Evolutionary conservation across 202 grass and related monocot genomes (phyloP).

Genomic region (Hordeum pubiflorum): DNA sequence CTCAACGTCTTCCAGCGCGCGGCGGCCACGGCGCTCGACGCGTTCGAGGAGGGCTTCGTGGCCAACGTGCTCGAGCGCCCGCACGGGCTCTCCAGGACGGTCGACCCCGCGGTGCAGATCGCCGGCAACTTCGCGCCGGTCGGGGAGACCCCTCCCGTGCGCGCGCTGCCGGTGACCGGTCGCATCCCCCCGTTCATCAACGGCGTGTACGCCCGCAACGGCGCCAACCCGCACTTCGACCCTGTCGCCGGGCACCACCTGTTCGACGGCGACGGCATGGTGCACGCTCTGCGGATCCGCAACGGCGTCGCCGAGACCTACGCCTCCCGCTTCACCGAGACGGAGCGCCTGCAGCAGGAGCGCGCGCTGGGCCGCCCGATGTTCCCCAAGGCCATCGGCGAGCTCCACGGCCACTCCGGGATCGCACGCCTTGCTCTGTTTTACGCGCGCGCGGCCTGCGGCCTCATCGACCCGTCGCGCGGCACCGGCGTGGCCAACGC

Average conservation of each 20-base stretch:
- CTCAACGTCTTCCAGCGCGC: slow-evolving; percentile 55
- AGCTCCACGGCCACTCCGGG: slow-evolving; percentile 76
- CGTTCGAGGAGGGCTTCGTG: slow-evolving; percentile 62
- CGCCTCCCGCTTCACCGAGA: slow-evolving; percentile 62
- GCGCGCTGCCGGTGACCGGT: slow-evolving; percentile 24
- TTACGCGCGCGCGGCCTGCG: slow-evolving; percentile 51
- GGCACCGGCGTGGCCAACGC: slow-evolving; percentile 83
- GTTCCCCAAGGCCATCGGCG: slow-evolving; percentile 80
- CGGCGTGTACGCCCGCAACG: slow-evolving; percentile 77
- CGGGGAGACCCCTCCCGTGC: slow-evolving; percentile 33
- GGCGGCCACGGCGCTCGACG: slow-evolving; percentile 46
- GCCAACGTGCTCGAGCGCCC: slow-evolving; percentile 40
- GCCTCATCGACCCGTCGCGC: slow-evolving; percentile 38
- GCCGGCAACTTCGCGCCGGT: slow-evolving; percentile 78
- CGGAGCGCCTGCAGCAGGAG: slow-evolving; percentile 55
- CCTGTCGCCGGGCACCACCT: slow-evolving; percentile 76
- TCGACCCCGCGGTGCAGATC: slow-evolving; percentile 64
- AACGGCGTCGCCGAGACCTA: slow-evolving; percentile 49
- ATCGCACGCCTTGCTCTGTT: slow-evolving; percentile 64
- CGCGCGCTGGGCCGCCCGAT: slow-evolving; percentile 34
- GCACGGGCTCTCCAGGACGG: slow-evolving; percentile 41
- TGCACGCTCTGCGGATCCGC: slow-evolving; percentile 53
- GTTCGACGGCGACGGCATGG: slow-evolving; percentile 91
- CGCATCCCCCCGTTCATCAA: slow-evolving; percentile 57
- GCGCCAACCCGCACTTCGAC: slow-evolving; percentile 66